phyloP scores from a whole-genome alignment of 805 yeast species.

The Yamadazyma akitaensis region DNA sequence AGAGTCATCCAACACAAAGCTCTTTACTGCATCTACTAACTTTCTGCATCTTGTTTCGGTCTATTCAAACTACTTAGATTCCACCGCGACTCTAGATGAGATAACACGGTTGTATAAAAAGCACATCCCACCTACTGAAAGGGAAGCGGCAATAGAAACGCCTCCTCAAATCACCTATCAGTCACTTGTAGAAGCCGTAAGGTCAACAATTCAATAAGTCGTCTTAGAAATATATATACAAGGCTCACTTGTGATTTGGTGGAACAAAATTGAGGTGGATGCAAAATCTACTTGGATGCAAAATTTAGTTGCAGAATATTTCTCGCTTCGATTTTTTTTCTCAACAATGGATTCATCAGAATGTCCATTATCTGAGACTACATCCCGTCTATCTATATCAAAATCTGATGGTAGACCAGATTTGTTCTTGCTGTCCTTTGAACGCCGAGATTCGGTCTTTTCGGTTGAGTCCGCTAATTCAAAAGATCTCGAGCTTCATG shows the following conservation, averaged over 20 bases:
- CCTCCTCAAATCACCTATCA: neutral
- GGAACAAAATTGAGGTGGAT: too few relatives aligned
- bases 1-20: slow-evolving; percentile 1
- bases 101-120: neutral
- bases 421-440: neutral
- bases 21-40: slow-evolving; percentile 1
- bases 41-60: neutral
- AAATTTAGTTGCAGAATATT: too few relatives aligned
- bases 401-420: too few relatives aligned
- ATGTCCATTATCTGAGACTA: neutral
- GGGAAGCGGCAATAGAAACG: neutral
- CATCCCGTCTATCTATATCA: neutral
- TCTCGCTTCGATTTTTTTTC: neutral
- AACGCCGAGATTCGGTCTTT: slow-evolving; percentile 1
- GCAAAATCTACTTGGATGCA: too few relatives aligned
- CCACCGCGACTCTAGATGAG: neutral
- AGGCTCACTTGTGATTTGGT: too few relatives aligned
- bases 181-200: neutral
- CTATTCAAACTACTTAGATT: neutral
- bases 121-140: neutral
- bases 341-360: neutral
- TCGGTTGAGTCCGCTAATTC: slow-evolving; percentile 4
- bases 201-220: neutral
- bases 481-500: neutral
- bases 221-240: too few relatives aligned